Percentiles rank a stretch among this genome's conserved stretches.
Conservation (phyloP, 192 early-diverging fungal genomes). For the Podochytrium sp. region DNA sequence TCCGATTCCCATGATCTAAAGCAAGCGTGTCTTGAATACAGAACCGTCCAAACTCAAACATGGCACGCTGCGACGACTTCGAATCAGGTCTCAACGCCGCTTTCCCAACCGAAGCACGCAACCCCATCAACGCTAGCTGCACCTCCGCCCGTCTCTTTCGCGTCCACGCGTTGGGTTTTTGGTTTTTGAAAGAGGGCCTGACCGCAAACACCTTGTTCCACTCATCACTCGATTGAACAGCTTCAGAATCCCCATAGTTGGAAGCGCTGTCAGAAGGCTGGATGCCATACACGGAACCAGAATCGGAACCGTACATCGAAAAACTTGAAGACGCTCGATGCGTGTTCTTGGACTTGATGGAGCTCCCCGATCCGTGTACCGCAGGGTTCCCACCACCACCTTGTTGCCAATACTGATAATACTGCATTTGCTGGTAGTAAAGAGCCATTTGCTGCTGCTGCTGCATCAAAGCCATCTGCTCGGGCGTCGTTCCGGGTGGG, state of each 20-base stretch:
- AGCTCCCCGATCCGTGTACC: neutral
- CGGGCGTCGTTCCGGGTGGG: slow-evolving; percentile 10
- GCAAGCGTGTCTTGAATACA: slow-evolving; percentile 22
- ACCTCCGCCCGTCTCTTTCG: neutral
- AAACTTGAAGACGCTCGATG: neutral
- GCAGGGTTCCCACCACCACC: neutral
- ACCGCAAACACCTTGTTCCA: slow-evolving; percentile 11
- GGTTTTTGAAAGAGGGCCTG: slow-evolving; percentile 18
- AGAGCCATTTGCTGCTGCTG: slow-evolving; percentile 21
- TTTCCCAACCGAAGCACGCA: neutral
- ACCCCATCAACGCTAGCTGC: neutral
- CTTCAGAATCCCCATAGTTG: neutral
- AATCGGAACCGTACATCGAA: slow-evolving; percentile 1
- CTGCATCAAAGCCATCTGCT: neutral
- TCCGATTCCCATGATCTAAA: slow-evolving; percentile 15
- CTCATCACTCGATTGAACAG: neutral
- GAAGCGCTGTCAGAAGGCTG: slow-evolving; percentile 18
- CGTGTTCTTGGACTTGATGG: neutral
- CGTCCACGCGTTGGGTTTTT: neutral
- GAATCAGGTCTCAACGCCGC: neutral
- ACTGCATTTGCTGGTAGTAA: slow-evolving; percentile 29
- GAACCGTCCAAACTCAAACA: slow-evolving; percentile 16
- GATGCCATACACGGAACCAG: slow-evolving; percentile 1
- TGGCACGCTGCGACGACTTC: neutral
- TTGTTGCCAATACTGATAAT: slow-evolving; percentile 18